Evolutionary conservation across 2,329 filamentous ascomycete species (phyloP), one percentile per base, ranked within the genome.

Genomic region (Ceratocystis colombiana): DNA sequence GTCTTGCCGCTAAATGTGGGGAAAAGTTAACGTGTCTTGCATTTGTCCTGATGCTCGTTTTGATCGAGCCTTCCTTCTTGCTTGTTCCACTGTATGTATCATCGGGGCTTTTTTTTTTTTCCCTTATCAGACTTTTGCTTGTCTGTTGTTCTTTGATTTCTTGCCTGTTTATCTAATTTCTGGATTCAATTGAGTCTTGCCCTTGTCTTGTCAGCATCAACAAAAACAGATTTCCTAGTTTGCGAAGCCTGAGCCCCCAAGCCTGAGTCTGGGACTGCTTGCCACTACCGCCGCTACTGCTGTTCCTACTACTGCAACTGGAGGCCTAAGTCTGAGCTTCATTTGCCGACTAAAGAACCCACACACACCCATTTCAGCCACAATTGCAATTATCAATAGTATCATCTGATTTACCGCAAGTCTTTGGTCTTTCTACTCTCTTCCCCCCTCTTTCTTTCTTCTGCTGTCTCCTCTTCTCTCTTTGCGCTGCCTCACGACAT

Each of bases 321-420:
- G 12, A 41, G 37, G 10, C 37, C 37, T 15, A 41, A 41, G 37
- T 10, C 10, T 41, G 37, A 41, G 37, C 37, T 41, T 41, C 10
- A 15, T 41, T 12, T 41, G 37, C 37, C 10, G 55, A 59, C 55
- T 28, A 15, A 37, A 10, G 12, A 59, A 37, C 55, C 37, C 37
- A 15, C 37, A 12, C 37, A 15, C 37, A 12, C 37, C 10, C 37
- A 41, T 41, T 41, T 59, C 55, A 59, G 55, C 15, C 55, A 59
- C 55, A 33, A 59, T 30, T n/a, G 15, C 25, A 33, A 37, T 59
- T 30, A 59, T 59, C 25, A 59, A 59, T 59, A 59, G n/a, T 59
- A 59, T 59, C 55, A 59, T 59, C 55, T 20, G 55, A 53, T 28
- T 53, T 15, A n/a, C 37, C 37, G 10, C 37, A 41, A 41, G 37